Evolutionary conservation across 805 yeast genomes (phyloP), one percentile per base, ranked within the genome.

Genomic region (Starmerella vitae): DNA sequence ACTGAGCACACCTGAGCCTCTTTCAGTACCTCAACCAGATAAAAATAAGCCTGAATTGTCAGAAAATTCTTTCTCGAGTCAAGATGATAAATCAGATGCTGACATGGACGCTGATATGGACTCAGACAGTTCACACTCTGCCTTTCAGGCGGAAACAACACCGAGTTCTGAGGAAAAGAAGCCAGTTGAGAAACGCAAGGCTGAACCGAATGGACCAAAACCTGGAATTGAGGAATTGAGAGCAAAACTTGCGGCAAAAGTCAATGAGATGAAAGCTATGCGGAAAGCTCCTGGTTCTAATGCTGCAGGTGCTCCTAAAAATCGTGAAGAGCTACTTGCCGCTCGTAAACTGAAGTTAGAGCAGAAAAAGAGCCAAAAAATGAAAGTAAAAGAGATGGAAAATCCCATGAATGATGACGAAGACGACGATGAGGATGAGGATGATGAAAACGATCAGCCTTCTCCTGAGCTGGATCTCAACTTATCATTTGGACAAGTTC

Each of bases 281-380:
- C 75, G 99, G 57, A 86, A 79, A 53, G 98, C 97, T 1, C 91
- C 93, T 1, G 97, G 97, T 2, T 64, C 86, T 1, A 77, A 74
- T 33, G 74, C 68, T 4, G 65, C 69, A 4, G 94, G 95, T 19
- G 91, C 94, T 13, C 61, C 82, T 38, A 75, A 70, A 27, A 80
- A 75, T 49, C 72, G 93, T 44, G 67, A 66, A 44, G 68, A 64
- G 37, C 71, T 67, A 39, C 49, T 59, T 41, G 70, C 65, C 12
- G 57, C 57, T 5, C 55, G 63, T 13, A 52, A 55, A 56, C 61
- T 48, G 36, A 51, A 55, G 52, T 71, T 65, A 56, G 70, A 60
- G 36, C 52, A 49, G 42, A 57, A 49, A 56, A 50, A 52, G 52
- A n/a, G n/a, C n/a, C n/a, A n/a, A n/a, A 10, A 36, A 31, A 5